Evolutionary conservation across 805 yeast genomes (phyloP).

Genomic region (Wickerhamomyces ciferrii): DNA sequence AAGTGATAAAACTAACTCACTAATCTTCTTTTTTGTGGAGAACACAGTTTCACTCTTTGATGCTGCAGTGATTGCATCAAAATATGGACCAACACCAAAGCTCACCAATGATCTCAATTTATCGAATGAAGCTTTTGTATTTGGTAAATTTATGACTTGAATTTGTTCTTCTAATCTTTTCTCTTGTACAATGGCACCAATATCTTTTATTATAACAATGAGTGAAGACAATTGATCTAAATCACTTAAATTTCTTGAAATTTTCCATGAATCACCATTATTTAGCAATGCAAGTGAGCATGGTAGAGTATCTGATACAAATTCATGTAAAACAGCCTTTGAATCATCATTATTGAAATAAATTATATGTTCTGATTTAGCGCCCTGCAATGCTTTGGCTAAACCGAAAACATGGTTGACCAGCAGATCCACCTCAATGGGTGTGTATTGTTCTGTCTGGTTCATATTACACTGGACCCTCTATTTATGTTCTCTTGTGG

Average conservation of each 20-base stretch:
- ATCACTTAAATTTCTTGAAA: conserved; percentile 8
- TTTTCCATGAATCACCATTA: conserved; percentile 9
- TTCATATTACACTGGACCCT: neutral
- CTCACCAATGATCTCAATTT: conserved; percentile 53
- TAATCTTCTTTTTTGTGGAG: conserved; percentile 54
- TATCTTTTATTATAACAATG: conserved; percentile 38
- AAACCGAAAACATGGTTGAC: conserved; percentile 22
- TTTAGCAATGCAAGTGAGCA: conserved; percentile 21
- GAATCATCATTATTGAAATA: conserved; percentile 19
- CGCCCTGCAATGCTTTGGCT: conserved; percentile 24
- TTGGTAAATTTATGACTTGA: conserved; percentile 30
- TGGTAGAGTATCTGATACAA: conserved; percentile 14
- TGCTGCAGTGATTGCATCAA: conserved; percentile 42
- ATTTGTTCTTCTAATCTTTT: conserved; percentile 26
- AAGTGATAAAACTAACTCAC: conserved; percentile 62
- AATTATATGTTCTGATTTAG: conserved; percentile 18
- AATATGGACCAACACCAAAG: conserved; percentile 64
- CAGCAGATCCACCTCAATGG: conserved; percentile 9
- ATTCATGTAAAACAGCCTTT: conserved; percentile 11
- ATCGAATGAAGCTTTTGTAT: conserved; percentile 33
- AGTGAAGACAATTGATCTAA: conserved; percentile 16
- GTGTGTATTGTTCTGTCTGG: neutral
- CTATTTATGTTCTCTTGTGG: neutral
- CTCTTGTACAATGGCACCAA: conserved; percentile 22
- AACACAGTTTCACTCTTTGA: conserved; percentile 30